These are phyloP conservation scores for Aureobasidium sp. DNA, from an alignment of 2,329 filamentous ascomycete genomes.

Conservation along the genomic window DNA sequence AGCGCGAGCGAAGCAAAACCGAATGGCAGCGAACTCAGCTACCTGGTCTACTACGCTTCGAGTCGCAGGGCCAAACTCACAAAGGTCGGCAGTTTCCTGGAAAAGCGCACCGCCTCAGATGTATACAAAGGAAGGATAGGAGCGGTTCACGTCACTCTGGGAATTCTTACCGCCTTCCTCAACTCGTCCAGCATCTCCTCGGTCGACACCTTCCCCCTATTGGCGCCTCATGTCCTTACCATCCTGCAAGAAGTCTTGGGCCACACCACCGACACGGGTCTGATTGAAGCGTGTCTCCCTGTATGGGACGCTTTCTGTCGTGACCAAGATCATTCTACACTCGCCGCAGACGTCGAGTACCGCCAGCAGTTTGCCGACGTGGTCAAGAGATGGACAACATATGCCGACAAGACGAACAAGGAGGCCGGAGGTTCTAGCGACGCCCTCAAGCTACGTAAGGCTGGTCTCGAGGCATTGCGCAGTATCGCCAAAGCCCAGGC, in stretches of 20 bases:
- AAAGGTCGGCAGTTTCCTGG: conserved; percentile 89
- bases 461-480: conserved; percentile 61
- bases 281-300: conserved; percentile 82
- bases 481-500: conserved; percentile 73
- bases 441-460: conserved; percentile 52
- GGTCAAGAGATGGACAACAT: conserved; percentile 67
- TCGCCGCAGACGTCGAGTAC: conserved; percentile 80
- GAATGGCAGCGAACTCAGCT: conserved; percentile 93
- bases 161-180: conserved; percentile 84
- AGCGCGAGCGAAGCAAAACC: conserved; percentile 79
- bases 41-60: conserved; percentile 92
- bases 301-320: conserved; percentile 85
- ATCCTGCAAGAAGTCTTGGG: conserved; percentile 70
- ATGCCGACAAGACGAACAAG: conserved; percentile 56
- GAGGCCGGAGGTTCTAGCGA: conserved; percentile 51
- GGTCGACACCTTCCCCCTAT: conserved; percentile 79
- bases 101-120: conserved; percentile 87
- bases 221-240: conserved; percentile 74
- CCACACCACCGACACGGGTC: conserved; percentile 76
- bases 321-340: conserved; percentile 75
- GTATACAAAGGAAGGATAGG: conserved; percentile 83
- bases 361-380: conserved; percentile 74
- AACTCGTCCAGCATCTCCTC: conserved; percentile 53
- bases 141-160: conserved; percentile 80
- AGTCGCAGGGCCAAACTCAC: conserved; percentile 91